Evolutionary conservation across 306 rosid species (phyloP).

Genomic region (Cotoneaster glaucophyllus): DNA sequence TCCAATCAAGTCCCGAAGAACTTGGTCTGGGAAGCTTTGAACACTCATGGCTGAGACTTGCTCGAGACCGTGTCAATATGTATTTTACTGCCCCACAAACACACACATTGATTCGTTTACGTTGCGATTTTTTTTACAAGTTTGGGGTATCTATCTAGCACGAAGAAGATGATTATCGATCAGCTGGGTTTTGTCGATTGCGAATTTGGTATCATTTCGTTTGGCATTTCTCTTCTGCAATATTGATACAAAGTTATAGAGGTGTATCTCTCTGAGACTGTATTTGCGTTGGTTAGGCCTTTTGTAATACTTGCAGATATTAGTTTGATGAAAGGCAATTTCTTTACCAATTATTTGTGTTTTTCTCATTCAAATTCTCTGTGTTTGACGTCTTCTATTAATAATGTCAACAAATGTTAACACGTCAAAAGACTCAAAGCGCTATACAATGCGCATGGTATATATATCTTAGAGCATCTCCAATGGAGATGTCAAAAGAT

Average conservation of each 20-base stretch:
- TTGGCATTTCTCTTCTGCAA: not conserved
- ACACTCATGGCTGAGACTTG: slow-evolving; percentile 38
- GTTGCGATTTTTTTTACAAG: not conserved
- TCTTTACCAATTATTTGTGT: not conserved
- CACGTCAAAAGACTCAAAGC: too few species aligned
- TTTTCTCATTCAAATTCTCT: not conserved
- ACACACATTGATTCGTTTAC: not conserved
- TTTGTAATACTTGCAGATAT: not conserved
- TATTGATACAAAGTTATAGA: not conserved
- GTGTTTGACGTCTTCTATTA: too few species aligned
- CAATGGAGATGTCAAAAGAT: too few species aligned
- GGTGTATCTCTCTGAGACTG: not conserved
- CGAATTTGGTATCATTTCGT: not conserved
- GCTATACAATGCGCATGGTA: too few species aligned
- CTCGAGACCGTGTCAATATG: not conserved
- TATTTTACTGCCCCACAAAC: not conserved
- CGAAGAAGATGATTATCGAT: not conserved
- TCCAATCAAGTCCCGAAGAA: slow-evolving; percentile 36
- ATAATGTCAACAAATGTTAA: too few species aligned
- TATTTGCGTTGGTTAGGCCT: not conserved
- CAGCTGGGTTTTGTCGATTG: not conserved
- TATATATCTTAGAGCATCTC: too few species aligned
- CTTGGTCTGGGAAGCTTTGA: slow-evolving; percentile 48
- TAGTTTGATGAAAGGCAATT: not conserved
- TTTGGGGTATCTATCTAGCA: not conserved